Conservation (phyloP, 345 rosid genomes). For the Euphorbia pulcherrima region DNA sequence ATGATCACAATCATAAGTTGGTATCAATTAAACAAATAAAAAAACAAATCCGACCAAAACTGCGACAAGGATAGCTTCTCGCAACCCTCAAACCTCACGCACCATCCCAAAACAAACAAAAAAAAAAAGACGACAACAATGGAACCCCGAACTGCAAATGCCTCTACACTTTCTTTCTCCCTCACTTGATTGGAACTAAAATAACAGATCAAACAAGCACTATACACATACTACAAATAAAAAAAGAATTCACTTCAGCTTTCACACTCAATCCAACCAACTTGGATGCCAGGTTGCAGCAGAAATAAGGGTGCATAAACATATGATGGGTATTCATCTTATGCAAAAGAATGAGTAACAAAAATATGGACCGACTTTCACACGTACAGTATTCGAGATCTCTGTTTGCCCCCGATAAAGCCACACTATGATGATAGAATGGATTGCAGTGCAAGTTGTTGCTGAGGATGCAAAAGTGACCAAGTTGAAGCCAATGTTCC, state of each 20-base stretch:
- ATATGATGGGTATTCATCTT: slow-evolving; percentile 29
- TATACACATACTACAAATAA: slow-evolving; percentile 48
- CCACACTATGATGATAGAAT: slow-evolving; percentile 64
- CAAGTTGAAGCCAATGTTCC: slow-evolving; percentile 83
- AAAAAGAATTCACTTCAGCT: slow-evolving; percentile 25
- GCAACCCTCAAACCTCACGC: slow-evolving; percentile 32
- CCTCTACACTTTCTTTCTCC: slow-evolving; percentile 12
- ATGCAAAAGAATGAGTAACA: slow-evolving; percentile 40
- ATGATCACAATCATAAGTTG: slow-evolving; percentile 24
- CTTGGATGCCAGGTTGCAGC: slow-evolving; percentile 23
- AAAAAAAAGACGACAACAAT: background rate
- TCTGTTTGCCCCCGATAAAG: slow-evolving; percentile 22
- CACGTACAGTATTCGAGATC: slow-evolving; percentile 25
- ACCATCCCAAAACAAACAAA: background rate
- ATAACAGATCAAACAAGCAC: slow-evolving; percentile 20
- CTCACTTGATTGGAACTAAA: slow-evolving; percentile 17
- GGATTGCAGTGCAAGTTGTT: slow-evolving; percentile 85
- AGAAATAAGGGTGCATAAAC: slow-evolving; percentile 34
- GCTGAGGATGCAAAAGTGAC: slow-evolving; percentile 92
- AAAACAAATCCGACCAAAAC: slow-evolving; percentile 45
- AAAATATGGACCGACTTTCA: slow-evolving; percentile 23
- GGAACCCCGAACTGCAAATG: slow-evolving; percentile 11
- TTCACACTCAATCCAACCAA: slow-evolving; percentile 30
- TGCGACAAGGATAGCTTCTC: slow-evolving; percentile 41
- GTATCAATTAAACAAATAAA: slow-evolving; percentile 10